phyloP scores from a whole-genome alignment of 2,329 filamentous ascomycete genomes.

The Colletotrichum tanaceti region DNA sequence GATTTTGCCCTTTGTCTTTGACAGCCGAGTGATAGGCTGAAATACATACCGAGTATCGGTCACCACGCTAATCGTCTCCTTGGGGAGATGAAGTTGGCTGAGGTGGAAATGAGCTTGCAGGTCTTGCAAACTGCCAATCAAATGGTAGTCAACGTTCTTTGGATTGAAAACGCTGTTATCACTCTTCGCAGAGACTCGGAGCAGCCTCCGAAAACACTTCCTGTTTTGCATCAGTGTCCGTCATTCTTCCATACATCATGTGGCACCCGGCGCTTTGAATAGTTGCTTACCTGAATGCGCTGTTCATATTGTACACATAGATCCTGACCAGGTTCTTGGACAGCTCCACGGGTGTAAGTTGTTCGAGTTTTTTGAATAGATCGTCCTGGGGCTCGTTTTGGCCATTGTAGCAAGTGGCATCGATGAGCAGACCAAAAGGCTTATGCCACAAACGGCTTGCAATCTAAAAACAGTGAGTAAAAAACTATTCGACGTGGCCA shows the following conservation, averaged over 20 bases:
- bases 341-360: constrained; percentile 71
- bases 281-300: constrained; percentile 67
- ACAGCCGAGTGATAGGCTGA: constrained; percentile 72
- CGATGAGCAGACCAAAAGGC: constrained; percentile 74
- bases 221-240: constrained; percentile 46
- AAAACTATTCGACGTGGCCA: neutral
- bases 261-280: constrained; percentile 30
- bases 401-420: constrained; percentile 78
- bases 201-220: constrained; percentile 73
- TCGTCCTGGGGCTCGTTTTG: constrained; percentile 74
- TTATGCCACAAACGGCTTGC: constrained; percentile 77
- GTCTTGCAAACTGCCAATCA: constrained; percentile 74
- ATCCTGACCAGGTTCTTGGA: constrained; percentile 69
- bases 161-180: constrained; percentile 74
- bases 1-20: constrained; percentile 76
- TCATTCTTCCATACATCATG: neutral
- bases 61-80: constrained; percentile 76
- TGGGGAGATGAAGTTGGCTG: constrained; percentile 73
- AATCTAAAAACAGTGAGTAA: constrained; percentile 59
- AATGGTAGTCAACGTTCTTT: constrained; percentile 72
- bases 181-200: constrained; percentile 71
- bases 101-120: constrained; percentile 75
- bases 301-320: constrained; percentile 81
- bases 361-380: constrained; percentile 71
- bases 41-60: constrained; percentile 74